Evolutionary conservation across 2,329 filamentous ascomycete species (phyloP), one percentile per base, ranked within the genome.

Genomic region (Exophiala xenobiotica): DNA sequence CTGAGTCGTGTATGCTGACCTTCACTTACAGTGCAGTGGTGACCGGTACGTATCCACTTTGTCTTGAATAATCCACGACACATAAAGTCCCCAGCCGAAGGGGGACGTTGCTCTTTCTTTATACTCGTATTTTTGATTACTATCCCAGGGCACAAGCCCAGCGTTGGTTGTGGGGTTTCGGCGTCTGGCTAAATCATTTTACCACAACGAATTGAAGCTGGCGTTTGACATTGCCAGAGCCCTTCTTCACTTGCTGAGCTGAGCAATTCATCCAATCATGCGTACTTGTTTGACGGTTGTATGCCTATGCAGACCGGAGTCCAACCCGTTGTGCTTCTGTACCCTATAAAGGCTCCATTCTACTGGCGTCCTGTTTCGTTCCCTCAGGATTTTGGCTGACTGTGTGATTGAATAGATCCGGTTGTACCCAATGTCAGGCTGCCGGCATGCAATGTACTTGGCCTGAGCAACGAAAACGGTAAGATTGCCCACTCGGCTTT

Each of bases 1-100:
- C n/a, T n/a, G n/a, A n/a, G n/a, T n/a, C n/a, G 23, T 4, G 4
- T 33, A 40, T 26, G 46, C 41, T 57, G 37, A 54, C 57, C 49
- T 47, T 22, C 23, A 27, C 31, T 8, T 42, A 48, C 47, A 72
- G 70, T 72, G 70, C 54, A 69, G 66, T 56, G 70, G 69, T 18
- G 65, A 68, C 53, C 68, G 65, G 70, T 72, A 61, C 60, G 63
- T 54, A 35, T n/a, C n/a, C n/a, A n/a, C n/a, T n/a, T n/a, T n/a
- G n/a, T n/a, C n/a, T n/a, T n/a, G n/a, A n/a, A n/a, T n/a, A n/a
- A n/a, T n/a, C n/a, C n/a, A n/a, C n/a, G n/a, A n/a, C n/a, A n/a
- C n/a, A n/a, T n/a, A n/a, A n/a, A n/a, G n/a, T 50, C 31, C 12
- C 6, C 16, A 39, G 22, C 18, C 14, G 12, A 26, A 20, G 16